These are phyloP conservation scores for Ascochyta pisi DNA, from an alignment of 2,329 filamentous ascomycete genomes.

Conservation along the genomic window DNA sequence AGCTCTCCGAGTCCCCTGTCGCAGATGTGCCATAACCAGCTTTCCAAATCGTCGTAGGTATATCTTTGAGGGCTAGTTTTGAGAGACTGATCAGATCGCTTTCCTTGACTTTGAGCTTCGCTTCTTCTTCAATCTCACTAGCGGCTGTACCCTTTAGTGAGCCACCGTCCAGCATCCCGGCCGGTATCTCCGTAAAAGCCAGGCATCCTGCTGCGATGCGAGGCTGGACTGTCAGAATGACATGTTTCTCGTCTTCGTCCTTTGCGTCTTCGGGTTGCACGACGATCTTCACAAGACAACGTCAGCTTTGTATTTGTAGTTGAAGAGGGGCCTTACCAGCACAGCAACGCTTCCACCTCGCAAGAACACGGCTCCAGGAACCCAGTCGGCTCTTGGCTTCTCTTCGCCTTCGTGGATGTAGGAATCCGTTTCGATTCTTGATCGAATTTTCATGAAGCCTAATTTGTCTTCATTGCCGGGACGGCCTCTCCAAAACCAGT, in stretches of 20 bases:
- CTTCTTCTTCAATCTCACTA: conserved; percentile 65
- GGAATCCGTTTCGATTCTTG: conserved; percentile 59
- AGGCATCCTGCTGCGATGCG: conserved; percentile 63
- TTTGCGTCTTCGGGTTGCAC: conserved; percentile 59
- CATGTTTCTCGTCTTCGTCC: conserved; percentile 48
- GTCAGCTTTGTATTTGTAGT: neutral
- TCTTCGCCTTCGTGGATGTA: conserved; percentile 36
- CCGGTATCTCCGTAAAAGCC: conserved; percentile 63
- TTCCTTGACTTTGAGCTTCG: conserved; percentile 58
- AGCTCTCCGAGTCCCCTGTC: neutral
- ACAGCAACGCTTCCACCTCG: conserved; percentile 66
- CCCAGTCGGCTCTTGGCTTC: conserved; percentile 45
- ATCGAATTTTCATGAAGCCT: conserved; percentile 65
- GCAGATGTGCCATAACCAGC: neutral
- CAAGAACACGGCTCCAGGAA: conserved; percentile 65
- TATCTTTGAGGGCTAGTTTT: conserved; percentile 52
- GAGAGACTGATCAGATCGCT: conserved; percentile 63
- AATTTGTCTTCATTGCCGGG: conserved; percentile 43
- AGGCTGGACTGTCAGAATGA: conserved; percentile 64
- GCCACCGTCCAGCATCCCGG: conserved; percentile 66
- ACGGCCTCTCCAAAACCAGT: conserved; percentile 56
- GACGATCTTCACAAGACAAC: conserved; percentile 55
- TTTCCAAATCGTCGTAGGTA: neutral
- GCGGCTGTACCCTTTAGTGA: conserved; percentile 63
- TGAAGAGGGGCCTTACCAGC: conserved; percentile 51